These are phyloP conservation scores for Zostera marina DNA, from an alignment of 116 monocot genomes.

Conservation along the genomic window DNA sequence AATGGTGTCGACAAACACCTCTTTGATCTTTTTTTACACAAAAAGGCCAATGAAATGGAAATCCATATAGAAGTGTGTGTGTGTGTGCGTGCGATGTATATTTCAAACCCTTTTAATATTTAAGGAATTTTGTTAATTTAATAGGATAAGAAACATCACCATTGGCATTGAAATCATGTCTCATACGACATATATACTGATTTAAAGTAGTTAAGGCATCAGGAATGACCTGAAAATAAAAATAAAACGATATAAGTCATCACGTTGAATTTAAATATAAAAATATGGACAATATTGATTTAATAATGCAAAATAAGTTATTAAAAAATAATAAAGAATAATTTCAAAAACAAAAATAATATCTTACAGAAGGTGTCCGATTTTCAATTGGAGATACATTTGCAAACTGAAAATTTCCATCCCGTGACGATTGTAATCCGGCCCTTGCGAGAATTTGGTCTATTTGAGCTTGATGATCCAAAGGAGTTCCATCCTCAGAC, in stretches of 20 bases:
- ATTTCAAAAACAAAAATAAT: background rate
- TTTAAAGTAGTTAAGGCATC: slow-evolving; percentile 79
- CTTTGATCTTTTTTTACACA: no score
- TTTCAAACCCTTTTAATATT: no score
- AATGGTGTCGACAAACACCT: no score
- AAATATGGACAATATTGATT: background rate
- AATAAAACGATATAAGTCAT: background rate
- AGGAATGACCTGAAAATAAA: slow-evolving; percentile 53
- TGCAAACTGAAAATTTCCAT: slow-evolving; percentile 14
- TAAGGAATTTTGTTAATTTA: no score
- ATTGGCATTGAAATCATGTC: slow-evolving; percentile 39
- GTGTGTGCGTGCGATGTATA: no score
- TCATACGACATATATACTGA: slow-evolving; percentile 57
- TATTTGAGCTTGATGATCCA: slow-evolving; percentile 23
- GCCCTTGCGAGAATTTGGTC: slow-evolving; percentile 13
- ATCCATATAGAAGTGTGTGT: no score
- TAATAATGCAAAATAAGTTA: background rate
- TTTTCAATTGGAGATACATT: slow-evolving; percentile 22
- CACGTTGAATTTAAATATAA: background rate
- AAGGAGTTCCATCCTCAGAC: slow-evolving; percentile 13
- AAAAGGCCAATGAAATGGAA: no score
- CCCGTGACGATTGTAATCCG: slow-evolving; percentile 13
- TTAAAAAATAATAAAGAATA: background rate
- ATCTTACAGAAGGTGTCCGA: slow-evolving; percentile 47
- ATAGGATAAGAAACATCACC: slow-evolving; percentile 4